Evolutionary conservation across 1,139 yeast species (phyloP), one percentile per base, ranked within the genome.

Genomic region (Pichia terricola): DNA sequence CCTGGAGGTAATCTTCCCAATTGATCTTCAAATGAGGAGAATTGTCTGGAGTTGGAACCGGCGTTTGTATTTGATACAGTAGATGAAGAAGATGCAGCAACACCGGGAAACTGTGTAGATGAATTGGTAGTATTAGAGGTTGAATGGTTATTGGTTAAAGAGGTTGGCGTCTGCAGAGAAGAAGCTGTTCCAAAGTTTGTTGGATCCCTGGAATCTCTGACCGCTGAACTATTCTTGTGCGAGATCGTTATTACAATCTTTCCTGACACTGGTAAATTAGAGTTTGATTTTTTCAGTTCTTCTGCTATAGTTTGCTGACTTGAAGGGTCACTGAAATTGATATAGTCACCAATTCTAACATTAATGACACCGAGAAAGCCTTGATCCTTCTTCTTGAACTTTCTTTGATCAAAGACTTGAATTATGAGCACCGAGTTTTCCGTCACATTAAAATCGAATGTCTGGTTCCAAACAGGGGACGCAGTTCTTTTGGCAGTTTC

Each of bases 361-460:
- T 91, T 94, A 48, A 94, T 94, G 26, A 91, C 98, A 47, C 99
- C 99, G 43, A 91, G 70, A 56, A 91, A 91, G n/a, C 98, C 98
- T 65, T 91, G 98, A 62, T 91, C 98, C 74, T 88, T 89, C 80
- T 88, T 88, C 63, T 91, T 91, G 69, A 91, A 91, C 66, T 91
- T 91, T 62, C 88, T 89, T 64, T 89, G 97, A 63, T 91, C 98
- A 65, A 94, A 91, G 16, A 91, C 94, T 64, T 91, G 98, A 51
- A 91, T 80, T 7, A 94, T 95, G 47, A 91, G 70, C 39, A 89
- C 86, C 25, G 95, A 83, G 55, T 85, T 84, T 57, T 88, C 96
- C 7, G 57, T 58, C 30, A 91, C 94, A 53, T 77, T 79, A 61
- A 75, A 80, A 44, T 77, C 77, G 61, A 91, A 94, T 5, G 85